These are phyloP conservation scores for Arthrobotrys entomopaga DNA, from an alignment of 2,329 filamentous ascomycete species.

Conservation along the genomic window DNA sequence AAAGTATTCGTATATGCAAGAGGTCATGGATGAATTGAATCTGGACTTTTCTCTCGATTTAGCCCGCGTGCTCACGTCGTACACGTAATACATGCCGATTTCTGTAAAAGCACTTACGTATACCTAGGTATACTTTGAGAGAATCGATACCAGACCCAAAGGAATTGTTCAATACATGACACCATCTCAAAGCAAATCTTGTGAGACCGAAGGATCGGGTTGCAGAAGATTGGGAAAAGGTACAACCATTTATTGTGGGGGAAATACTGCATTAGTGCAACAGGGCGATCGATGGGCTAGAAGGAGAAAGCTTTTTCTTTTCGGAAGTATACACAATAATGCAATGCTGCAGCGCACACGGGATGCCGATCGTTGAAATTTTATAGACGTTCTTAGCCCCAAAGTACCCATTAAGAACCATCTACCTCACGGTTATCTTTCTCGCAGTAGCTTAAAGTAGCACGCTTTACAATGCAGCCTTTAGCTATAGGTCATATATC, in stretches of 20 bases:
- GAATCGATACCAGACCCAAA: too few relatives aligned
- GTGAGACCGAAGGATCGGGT: too few relatives aligned
- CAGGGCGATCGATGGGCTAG: slow-evolving; percentile 8
- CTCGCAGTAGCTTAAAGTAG: slow-evolving; percentile 9
- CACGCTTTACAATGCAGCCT: slow-evolving; percentile 10
- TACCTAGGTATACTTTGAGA: background rate
- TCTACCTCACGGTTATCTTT: slow-evolving; percentile 8
- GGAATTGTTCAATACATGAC: background rate
- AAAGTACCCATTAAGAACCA: slow-evolving; percentile 7
- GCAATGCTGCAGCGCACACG: background rate
- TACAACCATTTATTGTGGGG: background rate
- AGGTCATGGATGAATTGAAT: too few relatives aligned
- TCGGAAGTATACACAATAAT: background rate
- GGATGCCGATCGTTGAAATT: slow-evolving; percentile 1
- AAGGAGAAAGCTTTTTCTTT: too few relatives aligned
- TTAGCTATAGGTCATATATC: slow-evolving; percentile 25
- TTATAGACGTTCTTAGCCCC: slow-evolving; percentile 10
- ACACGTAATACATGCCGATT: too few relatives aligned
- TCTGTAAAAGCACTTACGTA: too few relatives aligned
- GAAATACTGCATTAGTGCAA: background rate
- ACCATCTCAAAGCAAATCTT: background rate
- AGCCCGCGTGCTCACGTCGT: too few relatives aligned
- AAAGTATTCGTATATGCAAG: background rate
- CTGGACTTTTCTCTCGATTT: too few relatives aligned
- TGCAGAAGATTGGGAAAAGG: too few relatives aligned